Conservation (phyloP, 495 filamentous ascomycete species). For the Rhypophila decipiens region DNA sequence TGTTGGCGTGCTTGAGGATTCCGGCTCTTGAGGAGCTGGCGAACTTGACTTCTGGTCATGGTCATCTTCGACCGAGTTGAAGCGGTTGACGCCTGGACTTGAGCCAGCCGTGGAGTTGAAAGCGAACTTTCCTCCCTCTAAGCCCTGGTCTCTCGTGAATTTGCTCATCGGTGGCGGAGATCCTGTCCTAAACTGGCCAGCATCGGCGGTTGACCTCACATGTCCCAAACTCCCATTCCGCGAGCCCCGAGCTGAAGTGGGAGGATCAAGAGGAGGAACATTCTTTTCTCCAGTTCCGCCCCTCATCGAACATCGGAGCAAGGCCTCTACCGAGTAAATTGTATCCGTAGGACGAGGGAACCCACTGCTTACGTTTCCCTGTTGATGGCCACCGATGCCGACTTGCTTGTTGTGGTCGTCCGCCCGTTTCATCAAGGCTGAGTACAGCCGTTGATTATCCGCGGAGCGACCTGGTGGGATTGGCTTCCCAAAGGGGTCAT, state of each 20-base stretch:
- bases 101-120: too few species aligned
- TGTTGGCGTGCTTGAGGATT: conserved; percentile 40
- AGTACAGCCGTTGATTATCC: conserved; percentile 63
- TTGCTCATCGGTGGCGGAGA: not conserved
- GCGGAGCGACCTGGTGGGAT: conserved; percentile 22
- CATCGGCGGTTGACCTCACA: too few species aligned
- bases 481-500: not conserved
- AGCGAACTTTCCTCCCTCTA: too few species aligned
- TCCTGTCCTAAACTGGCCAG: not conserved
- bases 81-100: too few species aligned
- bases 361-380: conserved; percentile 4
- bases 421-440: conserved; percentile 65
- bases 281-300: too few species aligned
- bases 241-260: not conserved
- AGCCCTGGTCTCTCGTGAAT: not conserved
- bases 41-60: too few species aligned
- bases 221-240: not conserved
- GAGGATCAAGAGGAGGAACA: too few species aligned
- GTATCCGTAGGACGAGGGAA: not conserved
- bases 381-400: conserved; percentile 26
- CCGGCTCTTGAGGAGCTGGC: too few species aligned
- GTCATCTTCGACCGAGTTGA: too few species aligned
- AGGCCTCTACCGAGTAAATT: not conserved
- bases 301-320: not conserved
- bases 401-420: conserved; percentile 24